Evolutionary conservation across 2,329 filamentous ascomycete species (phyloP), one percentile per base, ranked within the genome.

Genomic region (Neofusicoccum laricinum): DNA sequence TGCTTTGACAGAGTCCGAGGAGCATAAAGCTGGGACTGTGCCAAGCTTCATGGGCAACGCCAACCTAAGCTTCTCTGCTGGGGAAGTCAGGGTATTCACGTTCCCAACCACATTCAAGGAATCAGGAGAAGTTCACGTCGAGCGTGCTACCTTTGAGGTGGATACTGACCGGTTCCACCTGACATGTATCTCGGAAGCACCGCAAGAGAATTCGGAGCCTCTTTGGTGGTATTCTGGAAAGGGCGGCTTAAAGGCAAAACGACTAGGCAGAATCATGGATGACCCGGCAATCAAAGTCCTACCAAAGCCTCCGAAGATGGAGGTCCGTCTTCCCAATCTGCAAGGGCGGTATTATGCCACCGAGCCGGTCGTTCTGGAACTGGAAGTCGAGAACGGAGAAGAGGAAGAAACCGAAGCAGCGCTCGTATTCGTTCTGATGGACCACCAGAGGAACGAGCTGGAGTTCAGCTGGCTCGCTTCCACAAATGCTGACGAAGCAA

Each of bases 251-350:
- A 75, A 70, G 45, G 64, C 72, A 40, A 70, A 73, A 40, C 72
- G 71, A 46, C 49, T 77, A 19, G 73, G 71, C 48, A 69, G 72
- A 32, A 68, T 71, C 1, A 70, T 70, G 64, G 80, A 81, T 1
- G 80, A 64, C 32, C 63, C 85, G 38, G 79, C 80, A 1, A 85
- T 96, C 64, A 88, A 86, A 64, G 88, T 99, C 25, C 83, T 93
- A 62, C 94, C 95, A 1, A 91, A 96, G 68, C 95, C 94, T 32
- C 95, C 95, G 0, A 98, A 97, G 77, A 87, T 99, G 80, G 88
- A 92, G 69, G 86, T 99, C 50, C 84, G 80, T 30, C 79, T 92
- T 10, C 80, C 85, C 2, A 84, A 86, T 45, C 77, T 89, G 7
- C 81, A 84, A 64, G 83, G 86, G 12, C 88, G 93, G 63, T 96